phyloP scores from a whole-genome alignment of 2,329 filamentous ascomycete genomes.

The Ilyonectria robusta region DNA sequence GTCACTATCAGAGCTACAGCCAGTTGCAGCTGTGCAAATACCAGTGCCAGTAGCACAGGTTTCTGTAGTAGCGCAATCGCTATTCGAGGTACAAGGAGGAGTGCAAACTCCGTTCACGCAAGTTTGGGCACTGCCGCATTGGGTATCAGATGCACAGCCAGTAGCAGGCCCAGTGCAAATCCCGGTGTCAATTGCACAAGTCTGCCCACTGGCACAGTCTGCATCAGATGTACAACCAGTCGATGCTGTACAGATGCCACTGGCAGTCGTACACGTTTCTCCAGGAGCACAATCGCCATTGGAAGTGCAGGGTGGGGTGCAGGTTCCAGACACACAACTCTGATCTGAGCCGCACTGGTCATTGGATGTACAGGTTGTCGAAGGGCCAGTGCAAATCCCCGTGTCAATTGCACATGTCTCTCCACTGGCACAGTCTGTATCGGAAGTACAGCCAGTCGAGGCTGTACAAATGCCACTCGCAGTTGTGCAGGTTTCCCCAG shows the following conservation, averaged over 20 bases:
- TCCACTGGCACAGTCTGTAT: background rate
- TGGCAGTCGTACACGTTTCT: background rate
- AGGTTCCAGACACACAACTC: slow-evolving; percentile 10
- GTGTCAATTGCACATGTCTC: background rate
- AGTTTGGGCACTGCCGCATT: background rate
- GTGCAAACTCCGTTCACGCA: background rate
- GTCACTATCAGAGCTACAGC: too few relatives aligned
- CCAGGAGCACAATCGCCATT: background rate
- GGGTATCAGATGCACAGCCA: background rate
- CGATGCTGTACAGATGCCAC: background rate
- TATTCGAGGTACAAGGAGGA: background rate
- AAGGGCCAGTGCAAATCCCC: background rate
- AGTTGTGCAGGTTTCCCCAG: slow-evolving; percentile 15
- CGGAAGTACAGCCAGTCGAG: background rate
- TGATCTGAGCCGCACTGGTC: background rate
- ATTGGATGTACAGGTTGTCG: background rate
- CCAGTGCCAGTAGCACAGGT: too few relatives aligned
- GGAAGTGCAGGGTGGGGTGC: background rate
- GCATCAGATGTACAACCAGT: background rate
- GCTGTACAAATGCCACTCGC: background rate
- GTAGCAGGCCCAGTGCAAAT: too few relatives aligned
- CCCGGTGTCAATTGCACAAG: background rate
- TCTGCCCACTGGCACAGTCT: slow-evolving; percentile 4
- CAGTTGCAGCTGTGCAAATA: too few relatives aligned
- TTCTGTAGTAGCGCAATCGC: too few relatives aligned